These are phyloP conservation scores for Pleodorina starrii DNA, from an alignment of 139 green algal genomes.

Conservation along the genomic window DNA sequence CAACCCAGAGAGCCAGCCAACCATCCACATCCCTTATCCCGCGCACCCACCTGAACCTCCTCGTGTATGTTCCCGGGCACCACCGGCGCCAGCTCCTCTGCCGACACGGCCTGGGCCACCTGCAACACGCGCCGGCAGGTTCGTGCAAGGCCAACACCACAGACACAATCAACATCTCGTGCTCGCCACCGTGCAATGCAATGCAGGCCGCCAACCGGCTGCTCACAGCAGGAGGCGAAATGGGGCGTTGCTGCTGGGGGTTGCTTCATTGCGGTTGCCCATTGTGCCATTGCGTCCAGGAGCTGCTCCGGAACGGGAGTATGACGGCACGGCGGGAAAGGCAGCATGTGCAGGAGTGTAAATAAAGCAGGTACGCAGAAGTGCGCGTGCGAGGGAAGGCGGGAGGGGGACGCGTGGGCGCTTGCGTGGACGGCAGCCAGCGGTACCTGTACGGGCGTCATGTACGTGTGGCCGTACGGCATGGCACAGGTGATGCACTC, in stretches of 20 bases:
- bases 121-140: conserved; percentile 41
- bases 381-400: not conserved
- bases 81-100: conserved; percentile 71
- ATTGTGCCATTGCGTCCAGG: no score
- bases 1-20: no score
- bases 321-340: no score
- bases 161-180: no score
- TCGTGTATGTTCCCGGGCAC: conserved; percentile 59
- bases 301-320: no score
- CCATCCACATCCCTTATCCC: not conserved
- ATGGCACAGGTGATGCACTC: conserved; percentile 77
- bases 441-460: conserved; percentile 83
- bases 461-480: conserved; percentile 79
- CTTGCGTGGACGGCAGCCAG: no score
- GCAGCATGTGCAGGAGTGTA: not conserved
- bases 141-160: no score
- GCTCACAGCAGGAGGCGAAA: no score
- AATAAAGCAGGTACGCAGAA: not conserved
- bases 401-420: not conserved
- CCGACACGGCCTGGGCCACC: conserved; percentile 69
- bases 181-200: no score
- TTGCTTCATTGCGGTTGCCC: no score
- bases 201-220: no score
- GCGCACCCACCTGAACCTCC: conserved; percentile 52
- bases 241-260: no score